Conservation (phyloP, 2,329 filamentous ascomycete genomes). For the Cordyceps tenuipes region DNA sequence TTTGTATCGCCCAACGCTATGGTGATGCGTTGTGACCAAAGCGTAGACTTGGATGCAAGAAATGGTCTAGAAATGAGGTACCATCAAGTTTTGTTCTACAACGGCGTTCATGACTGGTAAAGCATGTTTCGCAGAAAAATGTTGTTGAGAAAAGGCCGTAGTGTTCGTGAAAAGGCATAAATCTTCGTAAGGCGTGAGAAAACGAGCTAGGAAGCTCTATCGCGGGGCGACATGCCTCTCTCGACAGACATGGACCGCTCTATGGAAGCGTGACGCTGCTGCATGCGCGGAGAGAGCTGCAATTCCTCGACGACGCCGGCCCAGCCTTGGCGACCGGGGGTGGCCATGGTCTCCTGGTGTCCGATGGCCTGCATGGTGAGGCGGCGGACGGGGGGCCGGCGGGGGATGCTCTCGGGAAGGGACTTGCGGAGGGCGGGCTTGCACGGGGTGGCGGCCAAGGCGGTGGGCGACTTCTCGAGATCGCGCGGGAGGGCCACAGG, state of each 20-base stretch:
- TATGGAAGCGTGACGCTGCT: slow-evolving; percentile 54
- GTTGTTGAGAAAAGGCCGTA: background rate
- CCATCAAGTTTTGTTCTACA: background rate
- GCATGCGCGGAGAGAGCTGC: slow-evolving; percentile 51
- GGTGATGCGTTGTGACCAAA: background rate
- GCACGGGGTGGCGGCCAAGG: slow-evolving; percentile 21
- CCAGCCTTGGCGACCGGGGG: slow-evolving; percentile 48
- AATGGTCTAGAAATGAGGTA: background rate
- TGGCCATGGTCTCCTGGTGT: slow-evolving; percentile 39
- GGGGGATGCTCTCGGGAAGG: slow-evolving; percentile 35
- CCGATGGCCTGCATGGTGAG: slow-evolving; percentile 47
- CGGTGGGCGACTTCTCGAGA: slow-evolving; percentile 25
- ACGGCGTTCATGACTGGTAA: background rate
- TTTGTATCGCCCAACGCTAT: background rate
- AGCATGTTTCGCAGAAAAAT: background rate
- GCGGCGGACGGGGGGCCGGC: slow-evolving; percentile 41
- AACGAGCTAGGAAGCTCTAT: background rate
- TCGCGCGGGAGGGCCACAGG: slow-evolving; percentile 19
- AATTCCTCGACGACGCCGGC: slow-evolving; percentile 55
- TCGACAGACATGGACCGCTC: slow-evolving; percentile 49
- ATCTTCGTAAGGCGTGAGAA: background rate
- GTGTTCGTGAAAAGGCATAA: background rate
- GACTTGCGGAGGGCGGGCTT: slow-evolving; percentile 31
- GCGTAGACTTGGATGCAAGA: background rate
- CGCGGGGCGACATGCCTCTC: slow-evolving; percentile 24